A percentile compares a stretch with the other conserved stretches of the same genome.
Conservation (phyloP, 1,284 basidiomycete species). For the Ustilago crameri region DNA sequence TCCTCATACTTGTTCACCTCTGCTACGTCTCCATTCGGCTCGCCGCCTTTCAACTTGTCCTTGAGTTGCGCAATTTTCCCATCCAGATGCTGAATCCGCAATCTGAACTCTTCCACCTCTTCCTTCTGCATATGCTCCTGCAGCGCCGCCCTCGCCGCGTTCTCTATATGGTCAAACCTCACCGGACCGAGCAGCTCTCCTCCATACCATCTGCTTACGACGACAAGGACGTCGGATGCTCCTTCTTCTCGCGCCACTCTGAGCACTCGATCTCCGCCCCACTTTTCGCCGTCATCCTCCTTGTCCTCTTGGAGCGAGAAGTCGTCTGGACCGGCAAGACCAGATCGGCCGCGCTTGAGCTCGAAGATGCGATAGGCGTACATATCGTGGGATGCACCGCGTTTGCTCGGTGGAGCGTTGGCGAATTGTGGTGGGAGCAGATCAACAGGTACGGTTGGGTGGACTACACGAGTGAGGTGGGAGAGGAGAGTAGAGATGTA, state of each 20-base stretch:
- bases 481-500: conserved; percentile 50
- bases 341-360: conserved; percentile 59
- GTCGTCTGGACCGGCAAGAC: conserved; percentile 60
- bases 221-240: conserved; percentile 60
- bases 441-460: conserved; percentile 53
- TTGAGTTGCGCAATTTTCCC: conserved; percentile 18
- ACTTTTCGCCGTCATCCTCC: conserved; percentile 66
- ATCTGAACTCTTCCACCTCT: conserved; percentile 41
- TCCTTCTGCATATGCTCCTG: conserved; percentile 76
- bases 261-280: conserved; percentile 59
- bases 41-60: background rate
- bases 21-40: background rate
- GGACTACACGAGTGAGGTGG: conserved; percentile 60
- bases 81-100: conserved; percentile 51
- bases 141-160: conserved; percentile 79
- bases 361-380: conserved; percentile 61
- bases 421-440: conserved; percentile 57
- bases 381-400: conserved; percentile 64
- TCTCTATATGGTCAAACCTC: conserved; percentile 82
- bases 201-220: conserved; percentile 75
- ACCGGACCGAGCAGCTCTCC: conserved; percentile 77
- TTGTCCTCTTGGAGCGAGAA: conserved; percentile 58
- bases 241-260: conserved; percentile 56
- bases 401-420: conserved; percentile 44
- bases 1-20: conserved; percentile 34